Conservation (phyloP, 768 basidiomycete species). For the Phlebiopsis gigantea region DNA sequence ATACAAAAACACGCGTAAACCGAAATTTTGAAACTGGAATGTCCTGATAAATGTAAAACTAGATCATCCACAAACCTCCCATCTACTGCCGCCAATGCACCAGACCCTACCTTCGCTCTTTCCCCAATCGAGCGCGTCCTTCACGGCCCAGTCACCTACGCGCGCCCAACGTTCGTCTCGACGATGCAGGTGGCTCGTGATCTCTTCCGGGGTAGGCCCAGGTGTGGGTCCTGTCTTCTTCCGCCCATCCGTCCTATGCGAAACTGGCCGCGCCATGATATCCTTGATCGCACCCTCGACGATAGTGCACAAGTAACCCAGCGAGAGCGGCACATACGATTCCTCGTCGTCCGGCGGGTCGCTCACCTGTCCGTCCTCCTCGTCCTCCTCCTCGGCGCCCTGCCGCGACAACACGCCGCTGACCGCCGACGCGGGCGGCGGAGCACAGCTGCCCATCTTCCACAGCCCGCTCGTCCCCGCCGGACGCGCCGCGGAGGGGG, state of each 20-base stretch:
- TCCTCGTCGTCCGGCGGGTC: slow-evolving; percentile 60
- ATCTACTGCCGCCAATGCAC: slow-evolving; percentile 29
- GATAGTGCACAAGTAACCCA: slow-evolving; percentile 40
- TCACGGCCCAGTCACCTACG: slow-evolving; percentile 58
- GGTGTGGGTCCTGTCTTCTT: slow-evolving; percentile 6
- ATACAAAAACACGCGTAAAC: neutral
- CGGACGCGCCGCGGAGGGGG: neutral
- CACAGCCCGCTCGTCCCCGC: slow-evolving; percentile 36
- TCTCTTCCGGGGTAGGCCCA: slow-evolving; percentile 38
- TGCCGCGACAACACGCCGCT: slow-evolving; percentile 2
- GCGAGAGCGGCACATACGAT: slow-evolving; percentile 58
- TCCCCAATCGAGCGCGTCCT: slow-evolving; percentile 52
- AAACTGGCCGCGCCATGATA: slow-evolving; percentile 23
- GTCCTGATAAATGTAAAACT: neutral
- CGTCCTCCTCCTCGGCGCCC: slow-evolving; percentile 36
- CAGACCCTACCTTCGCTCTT: slow-evolving; percentile 29
- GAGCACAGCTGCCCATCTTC: slow-evolving; percentile 31
- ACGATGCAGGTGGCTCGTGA: slow-evolving; percentile 40
- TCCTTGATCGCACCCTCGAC: slow-evolving; percentile 42
- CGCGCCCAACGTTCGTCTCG: slow-evolving; percentile 62
- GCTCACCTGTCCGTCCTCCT: slow-evolving; percentile 44
- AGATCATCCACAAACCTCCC: slow-evolving; percentile 25
- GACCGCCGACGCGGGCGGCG: neutral
- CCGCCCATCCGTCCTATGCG: neutral
- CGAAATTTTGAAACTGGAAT: neutral